Conservation (phyloP, 352 stramenopile genomes). For the Globisporangium lucens region DNA sequence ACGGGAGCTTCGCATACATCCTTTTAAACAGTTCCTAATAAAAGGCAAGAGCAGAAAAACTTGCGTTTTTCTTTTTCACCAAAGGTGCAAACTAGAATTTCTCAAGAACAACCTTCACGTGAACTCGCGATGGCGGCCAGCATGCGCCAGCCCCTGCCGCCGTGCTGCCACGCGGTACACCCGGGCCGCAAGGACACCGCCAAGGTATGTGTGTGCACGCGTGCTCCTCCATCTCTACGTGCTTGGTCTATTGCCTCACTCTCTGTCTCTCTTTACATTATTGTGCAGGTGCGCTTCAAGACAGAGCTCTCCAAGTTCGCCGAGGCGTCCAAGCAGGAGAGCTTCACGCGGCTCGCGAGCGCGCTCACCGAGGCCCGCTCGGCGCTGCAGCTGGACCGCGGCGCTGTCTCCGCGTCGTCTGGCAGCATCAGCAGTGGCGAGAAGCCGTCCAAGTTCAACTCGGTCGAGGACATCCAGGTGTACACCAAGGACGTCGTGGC, state of each 20-base stretch:
- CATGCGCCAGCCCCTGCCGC: conserved; percentile 42
- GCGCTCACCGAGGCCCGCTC: conserved; percentile 38
- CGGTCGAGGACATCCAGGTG: conserved; percentile 28
- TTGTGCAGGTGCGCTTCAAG: conserved; percentile 37
- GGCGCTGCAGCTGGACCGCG: conserved; percentile 28
- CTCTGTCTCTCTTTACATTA: background rate
- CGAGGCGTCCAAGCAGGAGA: conserved; percentile 28
- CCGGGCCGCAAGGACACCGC: conserved; percentile 33
- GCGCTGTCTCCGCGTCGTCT: conserved; percentile 5
- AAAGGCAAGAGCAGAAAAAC: no score
- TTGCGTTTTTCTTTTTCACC: background rate
- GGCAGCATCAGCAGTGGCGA: conserved; percentile 7
- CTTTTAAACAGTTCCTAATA: no score
- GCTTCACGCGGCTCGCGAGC: conserved; percentile 32
- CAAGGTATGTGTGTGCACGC: conserved; percentile 21
- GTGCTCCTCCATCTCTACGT: background rate
- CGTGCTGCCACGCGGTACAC: conserved; percentile 50
- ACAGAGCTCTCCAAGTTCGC: conserved; percentile 38
- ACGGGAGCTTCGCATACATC: no score
- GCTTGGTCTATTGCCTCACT: background rate
- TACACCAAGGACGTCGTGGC: conserved; percentile 32
- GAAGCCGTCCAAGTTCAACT: conserved; percentile 22
- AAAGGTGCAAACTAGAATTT: background rate
- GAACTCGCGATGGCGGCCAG: conserved; percentile 9
- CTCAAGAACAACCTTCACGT: background rate